Evolutionary conservation across 2,329 filamentous ascomycete genomes (phyloP).

Genomic region (Botrytis aclada): DNA sequence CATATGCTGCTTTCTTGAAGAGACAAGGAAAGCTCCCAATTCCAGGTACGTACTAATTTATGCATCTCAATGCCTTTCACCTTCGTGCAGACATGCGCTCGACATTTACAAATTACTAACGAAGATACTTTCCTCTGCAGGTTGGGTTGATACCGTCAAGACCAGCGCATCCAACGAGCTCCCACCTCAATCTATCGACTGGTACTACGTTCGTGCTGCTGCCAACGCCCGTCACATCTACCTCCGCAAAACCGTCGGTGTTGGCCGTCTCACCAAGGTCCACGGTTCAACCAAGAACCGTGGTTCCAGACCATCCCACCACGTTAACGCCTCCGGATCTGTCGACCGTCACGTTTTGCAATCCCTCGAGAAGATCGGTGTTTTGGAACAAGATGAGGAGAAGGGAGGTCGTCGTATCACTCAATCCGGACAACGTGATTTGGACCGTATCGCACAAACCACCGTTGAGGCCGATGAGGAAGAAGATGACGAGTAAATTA

Average conservation of each 20-base stretch:
- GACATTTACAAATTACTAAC: conserved; percentile 13
- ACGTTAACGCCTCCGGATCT: conserved; percentile 91
- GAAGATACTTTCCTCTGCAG: conserved; percentile 45
- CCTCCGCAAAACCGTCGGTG: conserved; percentile 98
- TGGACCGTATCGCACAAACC: conserved; percentile 91
- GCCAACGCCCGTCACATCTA: conserved; percentile 98
- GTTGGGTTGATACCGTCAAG: conserved; percentile 99
- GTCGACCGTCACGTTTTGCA: conserved; percentile 98
- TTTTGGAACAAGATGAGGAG: conserved; percentile 95
- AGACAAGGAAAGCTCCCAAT: conserved; percentile 90
- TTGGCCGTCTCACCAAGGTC: conserved; percentile 93
- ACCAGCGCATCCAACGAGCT: conserved; percentile 95
- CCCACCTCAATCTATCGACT: conserved; percentile 96
- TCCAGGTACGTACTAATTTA: conserved; percentile 62
- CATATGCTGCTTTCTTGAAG: conserved; percentile 89
- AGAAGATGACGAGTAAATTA: conserved; percentile 64
- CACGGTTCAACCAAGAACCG: conserved; percentile 98
- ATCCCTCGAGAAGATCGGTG: conserved; percentile 98
- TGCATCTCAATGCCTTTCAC: not conserved
- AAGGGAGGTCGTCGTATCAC: conserved; percentile 99
- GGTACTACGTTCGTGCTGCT: conserved; percentile 89
- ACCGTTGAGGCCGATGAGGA: conserved; percentile 70
- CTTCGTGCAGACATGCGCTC: not conserved
- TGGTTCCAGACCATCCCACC: conserved; percentile 83
- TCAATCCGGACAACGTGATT: conserved; percentile 96